Conservation (phyloP, 2,329 filamentous ascomycete species). For the Colletotrichum echinochloae region DNA sequence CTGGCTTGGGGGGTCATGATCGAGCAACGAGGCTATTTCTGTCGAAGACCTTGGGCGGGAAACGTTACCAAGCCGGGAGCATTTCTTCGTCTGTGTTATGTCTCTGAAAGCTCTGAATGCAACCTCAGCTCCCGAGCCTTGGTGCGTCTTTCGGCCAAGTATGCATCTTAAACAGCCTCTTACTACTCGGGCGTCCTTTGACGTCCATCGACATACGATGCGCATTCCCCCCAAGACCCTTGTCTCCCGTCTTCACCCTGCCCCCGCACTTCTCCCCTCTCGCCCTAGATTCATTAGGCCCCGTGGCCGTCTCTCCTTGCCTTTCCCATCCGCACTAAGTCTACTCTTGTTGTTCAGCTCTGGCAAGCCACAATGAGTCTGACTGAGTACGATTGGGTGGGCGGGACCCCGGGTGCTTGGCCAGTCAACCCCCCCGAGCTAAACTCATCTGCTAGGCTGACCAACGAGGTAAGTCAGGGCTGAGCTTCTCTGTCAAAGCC, state of each 20-base stretch:
- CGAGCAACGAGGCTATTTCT: not conserved
- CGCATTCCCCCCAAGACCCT: conserved; percentile 30
- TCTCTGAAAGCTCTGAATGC: not conserved
- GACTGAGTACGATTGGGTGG: conserved; percentile 44
- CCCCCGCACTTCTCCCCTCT: not conserved
- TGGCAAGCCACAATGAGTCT: conserved; percentile 48
- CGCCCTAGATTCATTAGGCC: not conserved
- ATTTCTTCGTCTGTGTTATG: not conserved
- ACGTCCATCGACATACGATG: not conserved
- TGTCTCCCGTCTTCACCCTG: not conserved
- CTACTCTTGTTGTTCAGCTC: conserved; percentile 49
- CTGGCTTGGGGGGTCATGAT: not conserved
- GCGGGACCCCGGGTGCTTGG: conserved; percentile 27
- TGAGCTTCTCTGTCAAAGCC: conserved; percentile 38
- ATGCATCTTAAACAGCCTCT: not conserved
- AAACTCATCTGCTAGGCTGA: conserved; percentile 45
- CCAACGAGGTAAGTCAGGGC: conserved; percentile 44
- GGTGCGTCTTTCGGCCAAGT: not conserved
- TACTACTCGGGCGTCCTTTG: not conserved
- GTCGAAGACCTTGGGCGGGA: not conserved
- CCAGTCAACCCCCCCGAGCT: conserved; percentile 42
- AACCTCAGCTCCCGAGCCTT: too few relatives aligned
- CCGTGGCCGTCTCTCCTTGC: conserved; percentile 10
- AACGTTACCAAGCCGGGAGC: not conserved
- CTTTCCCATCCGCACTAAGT: conserved; percentile 20